These are phyloP conservation scores for Verruconis gallopava DNA, from an alignment of 2,329 filamentous ascomycete genomes.

Conservation along the genomic window DNA sequence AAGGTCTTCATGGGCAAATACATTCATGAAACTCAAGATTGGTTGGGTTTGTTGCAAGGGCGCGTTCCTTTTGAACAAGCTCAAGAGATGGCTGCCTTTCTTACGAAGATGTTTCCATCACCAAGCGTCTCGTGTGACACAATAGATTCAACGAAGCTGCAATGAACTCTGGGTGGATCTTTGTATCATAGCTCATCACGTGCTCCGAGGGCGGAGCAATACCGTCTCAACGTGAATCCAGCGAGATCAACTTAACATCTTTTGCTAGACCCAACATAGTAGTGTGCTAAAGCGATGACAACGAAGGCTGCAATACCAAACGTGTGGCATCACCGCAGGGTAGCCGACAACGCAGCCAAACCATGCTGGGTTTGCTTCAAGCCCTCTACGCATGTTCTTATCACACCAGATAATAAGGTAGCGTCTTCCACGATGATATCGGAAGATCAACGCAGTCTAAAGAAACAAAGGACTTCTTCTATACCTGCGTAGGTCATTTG, in stretches of 20 bases:
- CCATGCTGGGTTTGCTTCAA: conserved; percentile 89
- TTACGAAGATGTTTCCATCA: conserved; percentile 1
- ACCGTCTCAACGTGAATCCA: too few species aligned
- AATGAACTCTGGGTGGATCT: too few species aligned
- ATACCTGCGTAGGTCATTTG: conserved; percentile 71
- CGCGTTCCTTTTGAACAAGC: not conserved
- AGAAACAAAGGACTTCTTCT: conserved; percentile 67
- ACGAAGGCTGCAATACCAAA: conserved; percentile 48
- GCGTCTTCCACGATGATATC: conserved; percentile 11
- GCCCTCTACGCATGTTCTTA: conserved; percentile 71
- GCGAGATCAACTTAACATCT: too few species aligned
- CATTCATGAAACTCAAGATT: conserved; percentile 1
- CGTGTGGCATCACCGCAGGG: conserved; percentile 70
- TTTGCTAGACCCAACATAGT: too few species aligned
- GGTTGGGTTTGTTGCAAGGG: not conserved
- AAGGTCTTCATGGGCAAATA: not conserved
- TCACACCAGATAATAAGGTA: conserved; percentile 83
- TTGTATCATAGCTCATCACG: too few species aligned
- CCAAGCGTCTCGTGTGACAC: too few species aligned
- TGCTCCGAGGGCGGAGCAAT: too few species aligned
- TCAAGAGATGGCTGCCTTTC: not conserved
- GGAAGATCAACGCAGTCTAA: too few species aligned
- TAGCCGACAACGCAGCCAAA: conserved; percentile 72
- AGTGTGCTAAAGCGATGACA: too few species aligned
- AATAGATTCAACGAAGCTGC: too few species aligned